phyloP scores from a whole-genome alignment of 768 basidiomycete species.

The Tulasnella sp. region DNA sequence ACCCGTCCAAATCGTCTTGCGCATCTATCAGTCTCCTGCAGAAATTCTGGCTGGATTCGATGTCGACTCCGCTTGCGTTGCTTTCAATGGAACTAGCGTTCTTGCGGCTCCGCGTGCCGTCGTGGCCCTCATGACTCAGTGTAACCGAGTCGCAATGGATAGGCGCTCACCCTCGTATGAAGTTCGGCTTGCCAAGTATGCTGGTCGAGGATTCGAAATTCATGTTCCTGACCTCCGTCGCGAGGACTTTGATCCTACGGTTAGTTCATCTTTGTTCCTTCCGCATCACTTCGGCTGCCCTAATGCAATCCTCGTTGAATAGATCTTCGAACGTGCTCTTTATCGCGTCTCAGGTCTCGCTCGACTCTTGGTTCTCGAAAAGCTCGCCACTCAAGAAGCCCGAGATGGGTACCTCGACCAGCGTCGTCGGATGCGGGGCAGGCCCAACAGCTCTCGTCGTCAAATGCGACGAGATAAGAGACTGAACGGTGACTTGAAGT shows the following conservation, averaged over 20 bases:
- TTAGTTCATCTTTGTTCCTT: constrained; percentile 26
- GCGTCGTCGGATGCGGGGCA: constrained; percentile 44
- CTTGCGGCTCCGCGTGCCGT: constrained; percentile 55
- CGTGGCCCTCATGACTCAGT: constrained; percentile 56
- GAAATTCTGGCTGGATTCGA: constrained; percentile 63
- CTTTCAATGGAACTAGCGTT: constrained; percentile 47
- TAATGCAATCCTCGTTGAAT: background rate
- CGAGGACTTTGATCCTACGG: constrained; percentile 51
- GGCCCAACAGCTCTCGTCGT: constrained; percentile 33
- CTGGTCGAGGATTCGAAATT: constrained; percentile 47
- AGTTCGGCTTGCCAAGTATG: constrained; percentile 53
- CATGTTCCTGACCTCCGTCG: constrained; percentile 47
- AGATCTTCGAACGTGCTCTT: constrained; percentile 58
- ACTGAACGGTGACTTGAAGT: constrained; percentile 52
- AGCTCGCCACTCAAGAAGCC: constrained; percentile 39
- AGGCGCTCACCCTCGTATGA: constrained; percentile 56
- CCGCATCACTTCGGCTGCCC: background rate
- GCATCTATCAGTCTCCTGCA: constrained; percentile 54
- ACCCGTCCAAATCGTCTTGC: constrained; percentile 57
- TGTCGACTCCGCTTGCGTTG: constrained; percentile 55
- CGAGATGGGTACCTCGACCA: constrained; percentile 43
- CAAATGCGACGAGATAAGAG: constrained; percentile 33
- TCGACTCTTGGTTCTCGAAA: constrained; percentile 54
- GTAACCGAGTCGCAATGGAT: constrained; percentile 54
- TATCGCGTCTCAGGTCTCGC: constrained; percentile 51